A percentile compares a stretch with the other conserved stretches of the same genome.
Evolutionary conservation across 2,329 filamentous ascomycete genomes (phyloP).

Genomic region (Beauveria sp.): DNA sequence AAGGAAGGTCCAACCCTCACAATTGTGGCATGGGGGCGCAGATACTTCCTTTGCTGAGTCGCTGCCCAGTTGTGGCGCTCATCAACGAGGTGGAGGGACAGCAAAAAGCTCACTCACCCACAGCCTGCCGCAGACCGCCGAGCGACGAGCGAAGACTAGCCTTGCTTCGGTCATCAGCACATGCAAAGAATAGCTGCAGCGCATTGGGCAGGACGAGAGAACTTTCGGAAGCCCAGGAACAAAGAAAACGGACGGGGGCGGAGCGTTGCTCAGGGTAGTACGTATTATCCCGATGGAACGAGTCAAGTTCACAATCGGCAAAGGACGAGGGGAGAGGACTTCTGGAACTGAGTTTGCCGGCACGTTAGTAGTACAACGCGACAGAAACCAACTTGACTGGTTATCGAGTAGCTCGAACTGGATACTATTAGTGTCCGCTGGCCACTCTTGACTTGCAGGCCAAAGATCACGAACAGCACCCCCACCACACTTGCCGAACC

Average conservation of each 20-base stretch:
- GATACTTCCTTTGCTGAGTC: neutral
- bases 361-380: neutral
- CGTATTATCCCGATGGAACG: neutral
- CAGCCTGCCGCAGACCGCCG: neutral
- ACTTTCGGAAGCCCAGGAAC: neutral
- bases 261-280: neutral
- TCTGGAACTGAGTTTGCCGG: neutral
- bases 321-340: neutral
- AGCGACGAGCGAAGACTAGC: neutral
- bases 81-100: neutral
- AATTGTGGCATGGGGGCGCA: conserved; percentile 4
- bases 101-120: neutral
- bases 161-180: neutral
- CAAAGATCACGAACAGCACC: too few species aligned
- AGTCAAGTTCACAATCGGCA: neutral
- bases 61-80: conserved; percentile 3
- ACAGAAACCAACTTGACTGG: neutral
- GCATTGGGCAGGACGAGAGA: neutral
- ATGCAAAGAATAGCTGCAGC: neutral
- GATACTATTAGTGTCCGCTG: neutral
- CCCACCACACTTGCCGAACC: too few species aligned
- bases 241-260: neutral
- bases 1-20: neutral
- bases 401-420: neutral
- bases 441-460: neutral